These are phyloP conservation scores for Geosmithia putterillii DNA, from an alignment of 2,329 filamentous ascomycete genomes.

Conservation along the genomic window DNA sequence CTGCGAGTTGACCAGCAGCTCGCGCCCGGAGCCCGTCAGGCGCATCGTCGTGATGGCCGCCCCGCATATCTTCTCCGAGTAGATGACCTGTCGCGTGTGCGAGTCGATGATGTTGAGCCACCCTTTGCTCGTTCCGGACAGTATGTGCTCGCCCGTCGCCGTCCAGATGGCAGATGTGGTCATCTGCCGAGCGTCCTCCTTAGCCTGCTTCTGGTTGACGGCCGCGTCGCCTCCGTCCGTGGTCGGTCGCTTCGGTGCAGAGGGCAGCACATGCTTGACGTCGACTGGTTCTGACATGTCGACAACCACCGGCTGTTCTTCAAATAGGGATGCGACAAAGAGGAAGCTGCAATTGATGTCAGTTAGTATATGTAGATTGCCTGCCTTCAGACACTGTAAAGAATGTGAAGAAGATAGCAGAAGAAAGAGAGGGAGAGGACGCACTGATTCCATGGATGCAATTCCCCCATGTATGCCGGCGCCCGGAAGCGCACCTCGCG, in stretches of 20 bases:
- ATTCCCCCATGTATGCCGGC: slow-evolving; percentile 88
- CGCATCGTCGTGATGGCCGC: slow-evolving; percentile 83
- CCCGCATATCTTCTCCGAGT: slow-evolving; percentile 77
- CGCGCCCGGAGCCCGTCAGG: slow-evolving; percentile 68
- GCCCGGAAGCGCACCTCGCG: slow-evolving; percentile 85
- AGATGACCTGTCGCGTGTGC: slow-evolving; percentile 67
- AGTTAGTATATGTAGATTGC: slow-evolving; percentile 10
- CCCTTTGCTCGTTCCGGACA: slow-evolving; percentile 88
- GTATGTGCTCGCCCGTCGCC: slow-evolving; percentile 71
- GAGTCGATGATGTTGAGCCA: slow-evolving; percentile 93
- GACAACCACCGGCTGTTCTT: slow-evolving; percentile 82
- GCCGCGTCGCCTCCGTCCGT: slow-evolving; percentile 53
- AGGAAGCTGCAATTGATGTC: slow-evolving; percentile 44
- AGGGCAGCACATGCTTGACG: slow-evolving; percentile 67
- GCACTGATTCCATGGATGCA: slow-evolving; percentile 84
- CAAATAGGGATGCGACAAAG: slow-evolving; percentile 86
- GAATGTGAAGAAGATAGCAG: not conserved
- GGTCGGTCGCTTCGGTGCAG: slow-evolving; percentile 64
- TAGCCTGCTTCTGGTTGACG: slow-evolving; percentile 69
- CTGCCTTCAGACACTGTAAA: not conserved
- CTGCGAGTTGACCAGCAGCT: slow-evolving; percentile 83
- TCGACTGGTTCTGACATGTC: slow-evolving; percentile 61
- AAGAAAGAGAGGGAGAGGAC: slow-evolving; percentile 4
- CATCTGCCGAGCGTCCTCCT: slow-evolving; percentile 87
- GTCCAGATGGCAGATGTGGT: slow-evolving; percentile 91